Evolutionary conservation across 257 asterid species (phyloP).

Genomic region (Cordia subcordata): DNA sequence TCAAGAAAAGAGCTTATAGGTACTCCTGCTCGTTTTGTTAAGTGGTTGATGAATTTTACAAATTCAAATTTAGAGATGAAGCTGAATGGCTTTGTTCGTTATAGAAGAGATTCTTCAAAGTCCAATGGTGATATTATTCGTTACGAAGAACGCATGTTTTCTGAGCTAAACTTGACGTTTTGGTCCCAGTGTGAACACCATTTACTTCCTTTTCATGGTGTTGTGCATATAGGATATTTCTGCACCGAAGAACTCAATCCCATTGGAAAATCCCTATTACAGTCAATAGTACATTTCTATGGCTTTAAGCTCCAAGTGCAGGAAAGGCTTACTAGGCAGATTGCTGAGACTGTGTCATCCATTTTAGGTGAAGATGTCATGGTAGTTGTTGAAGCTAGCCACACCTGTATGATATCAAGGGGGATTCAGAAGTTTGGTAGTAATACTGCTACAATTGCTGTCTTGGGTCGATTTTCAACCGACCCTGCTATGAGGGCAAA

Average conservation of each 20-base stretch:
- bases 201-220: slow-evolving; percentile 88
- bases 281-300: slow-evolving; percentile 69
- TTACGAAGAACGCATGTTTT: slow-evolving; percentile 31
- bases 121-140: slow-evolving; percentile 23
- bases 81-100: slow-evolving; percentile 40
- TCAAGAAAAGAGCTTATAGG: slow-evolving; percentile 64
- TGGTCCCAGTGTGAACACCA: slow-evolving; percentile 97
- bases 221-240: slow-evolving; percentile 75
- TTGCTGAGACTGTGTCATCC: slow-evolving; percentile 73
- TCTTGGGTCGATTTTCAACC: slow-evolving; percentile 67
- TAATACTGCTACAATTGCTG: slow-evolving; percentile 83
- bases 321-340: slow-evolving; percentile 89
- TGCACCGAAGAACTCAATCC: slow-evolving; percentile 34
- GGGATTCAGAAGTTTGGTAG: slow-evolving; percentile 93
- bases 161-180: slow-evolving; percentile 63
- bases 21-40: slow-evolving; percentile 69
- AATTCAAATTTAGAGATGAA: slow-evolving; percentile 53
- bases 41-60: slow-evolving; percentile 74
- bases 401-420: slow-evolving; percentile 92
- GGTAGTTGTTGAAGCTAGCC: slow-evolving; percentile 86
- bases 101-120: slow-evolving; percentile 24
- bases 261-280: slow-evolving; percentile 50
- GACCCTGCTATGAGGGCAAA: slow-evolving; percentile 59
- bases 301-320: slow-evolving; percentile 97
- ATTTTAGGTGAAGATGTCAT: slow-evolving; percentile 75